Evolutionary conservation across 352 stramenopile genomes (phyloP).

Genomic region (Phytophthora palmivora): DNA sequence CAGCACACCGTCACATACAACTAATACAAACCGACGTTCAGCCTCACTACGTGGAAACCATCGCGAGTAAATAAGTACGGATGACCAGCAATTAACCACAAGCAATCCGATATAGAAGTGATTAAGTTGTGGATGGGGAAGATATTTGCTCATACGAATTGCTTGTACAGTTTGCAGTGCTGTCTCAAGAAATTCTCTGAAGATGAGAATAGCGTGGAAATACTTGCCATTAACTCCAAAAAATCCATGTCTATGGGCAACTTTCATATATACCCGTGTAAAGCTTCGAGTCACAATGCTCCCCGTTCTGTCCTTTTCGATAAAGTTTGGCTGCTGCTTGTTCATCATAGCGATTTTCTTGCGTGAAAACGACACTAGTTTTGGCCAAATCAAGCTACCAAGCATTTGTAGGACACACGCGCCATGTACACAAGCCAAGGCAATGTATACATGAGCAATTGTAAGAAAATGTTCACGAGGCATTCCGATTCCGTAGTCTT

Average conservation of each 20-base stretch:
- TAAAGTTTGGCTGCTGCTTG: no score
- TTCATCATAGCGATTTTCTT: no score
- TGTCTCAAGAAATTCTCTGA: constrained; percentile 31
- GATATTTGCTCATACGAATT: constrained; percentile 31
- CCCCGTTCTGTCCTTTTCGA: neutral
- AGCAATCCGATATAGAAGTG: constrained; percentile 37
- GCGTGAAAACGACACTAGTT: constrained; percentile 2
- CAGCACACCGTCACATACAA: constrained; percentile 30
- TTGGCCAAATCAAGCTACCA: neutral
- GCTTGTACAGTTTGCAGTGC: constrained; percentile 31
- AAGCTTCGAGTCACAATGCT: constrained; percentile 8
- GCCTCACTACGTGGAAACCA: constrained; percentile 26
- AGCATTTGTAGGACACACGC: constrained; percentile 22
- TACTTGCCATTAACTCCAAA: constrained; percentile 30
- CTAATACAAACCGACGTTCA: constrained; percentile 18
- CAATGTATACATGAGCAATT: constrained; percentile 31
- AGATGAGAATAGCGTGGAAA: constrained; percentile 26
- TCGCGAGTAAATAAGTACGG: constrained; percentile 25
- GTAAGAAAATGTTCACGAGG: constrained; percentile 19
- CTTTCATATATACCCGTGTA: neutral
- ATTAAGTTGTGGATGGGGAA: constrained; percentile 34
- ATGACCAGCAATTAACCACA: constrained; percentile 35
- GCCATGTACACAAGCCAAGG: constrained; percentile 27
- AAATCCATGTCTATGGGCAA: constrained; percentile 6
- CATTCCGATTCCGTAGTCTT: constrained; percentile 32